Evolutionary conservation across 148 eudicot species (phyloP), one percentile per base, ranked within the genome.

Genomic region (Camellia japonica): DNA sequence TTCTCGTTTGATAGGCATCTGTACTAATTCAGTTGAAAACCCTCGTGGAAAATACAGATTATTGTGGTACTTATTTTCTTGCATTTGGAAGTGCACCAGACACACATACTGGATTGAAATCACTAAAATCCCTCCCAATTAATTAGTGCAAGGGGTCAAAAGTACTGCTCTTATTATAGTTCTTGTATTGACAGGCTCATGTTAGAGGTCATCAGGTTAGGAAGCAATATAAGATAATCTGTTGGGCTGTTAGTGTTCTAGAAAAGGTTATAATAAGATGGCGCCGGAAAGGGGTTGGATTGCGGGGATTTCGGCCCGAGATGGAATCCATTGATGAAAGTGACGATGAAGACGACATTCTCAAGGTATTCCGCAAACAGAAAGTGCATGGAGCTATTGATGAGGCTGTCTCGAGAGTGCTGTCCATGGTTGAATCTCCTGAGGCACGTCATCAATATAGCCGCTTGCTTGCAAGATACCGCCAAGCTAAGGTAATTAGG

Each of bases 201-300:
- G 89, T 93, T 43, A 90, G 99, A 88, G 99, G 99, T 60, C 89
- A 96, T 79, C 97, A 88, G 80, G 95, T 89, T 19, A 89, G 98
- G 84, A 96, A 92, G 84, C 84, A 90, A 72, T 96, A 92, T 75
- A 85, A 84, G 87, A 91, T 92, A 20, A 82, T 89, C 43, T 90
- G 98, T 82, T 96, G 97, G 99, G 98, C 97, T 38, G 97, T 91
- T 47, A 88, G 99, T 58, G 77, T 96, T 62, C 73, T 92, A 68
- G 99, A 96, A 82, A 96, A 93, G 83, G 94, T 86, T 66, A 85
- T 96, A 47, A 85, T 96, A 54, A 90, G 99, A 73, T 96, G 99
- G 99, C 97, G 94, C 18, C 88, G 99, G 18, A 89, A 85, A 81
- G 93, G 97, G 67, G 89, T 85, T 79, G 99, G 99, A 44, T 80